Conservation (phyloP, 768 basidiomycete species). For the Phylloporus sp. region DNA sequence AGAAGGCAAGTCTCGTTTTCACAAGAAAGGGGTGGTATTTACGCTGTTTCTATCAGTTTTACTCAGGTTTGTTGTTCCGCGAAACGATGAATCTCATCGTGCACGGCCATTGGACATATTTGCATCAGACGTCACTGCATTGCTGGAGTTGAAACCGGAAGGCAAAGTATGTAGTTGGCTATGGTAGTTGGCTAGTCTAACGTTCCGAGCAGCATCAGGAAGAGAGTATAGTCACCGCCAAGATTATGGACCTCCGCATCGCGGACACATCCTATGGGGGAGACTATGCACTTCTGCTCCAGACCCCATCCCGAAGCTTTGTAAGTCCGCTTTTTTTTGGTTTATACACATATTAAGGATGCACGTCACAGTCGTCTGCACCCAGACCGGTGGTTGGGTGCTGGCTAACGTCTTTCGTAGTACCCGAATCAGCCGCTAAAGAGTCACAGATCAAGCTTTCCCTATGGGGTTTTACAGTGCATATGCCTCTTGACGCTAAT, state of each 20-base stretch:
- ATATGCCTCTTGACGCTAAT: conserved; percentile 54
- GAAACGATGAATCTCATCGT: conserved; percentile 29
- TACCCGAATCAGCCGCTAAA: conserved; percentile 64
- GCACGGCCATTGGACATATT: conserved; percentile 52
- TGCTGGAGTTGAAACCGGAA: conserved; percentile 65
- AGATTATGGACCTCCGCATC: conserved; percentile 58
- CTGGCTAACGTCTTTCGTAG: conserved; percentile 60
- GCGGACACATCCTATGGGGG: conserved; percentile 42
- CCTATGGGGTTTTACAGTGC: conserved; percentile 60
- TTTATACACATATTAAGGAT: conserved; percentile 1
- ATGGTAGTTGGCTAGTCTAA: conserved; percentile 1
- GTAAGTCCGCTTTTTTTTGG: conserved; percentile 37
- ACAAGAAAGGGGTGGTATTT: not conserved
- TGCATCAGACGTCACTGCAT: conserved; percentile 58
- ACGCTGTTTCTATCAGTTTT: conserved; percentile 25
- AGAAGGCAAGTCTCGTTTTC: conserved; percentile 34
- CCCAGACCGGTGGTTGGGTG: conserved; percentile 56
- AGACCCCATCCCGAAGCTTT: conserved; percentile 55
- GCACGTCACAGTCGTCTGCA: conserved; percentile 36
- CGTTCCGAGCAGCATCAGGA: conserved; percentile 42
- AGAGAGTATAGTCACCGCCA: conserved; percentile 63
- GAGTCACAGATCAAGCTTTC: conserved; percentile 70
- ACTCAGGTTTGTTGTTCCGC: conserved; percentile 49
- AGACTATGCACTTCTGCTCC: conserved; percentile 40
- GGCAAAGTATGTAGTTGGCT: conserved; percentile 51